These are phyloP conservation scores for Panicum virgatum DNA, from an alignment of 202 grass and related monocot species.

Conservation along the genomic window DNA sequence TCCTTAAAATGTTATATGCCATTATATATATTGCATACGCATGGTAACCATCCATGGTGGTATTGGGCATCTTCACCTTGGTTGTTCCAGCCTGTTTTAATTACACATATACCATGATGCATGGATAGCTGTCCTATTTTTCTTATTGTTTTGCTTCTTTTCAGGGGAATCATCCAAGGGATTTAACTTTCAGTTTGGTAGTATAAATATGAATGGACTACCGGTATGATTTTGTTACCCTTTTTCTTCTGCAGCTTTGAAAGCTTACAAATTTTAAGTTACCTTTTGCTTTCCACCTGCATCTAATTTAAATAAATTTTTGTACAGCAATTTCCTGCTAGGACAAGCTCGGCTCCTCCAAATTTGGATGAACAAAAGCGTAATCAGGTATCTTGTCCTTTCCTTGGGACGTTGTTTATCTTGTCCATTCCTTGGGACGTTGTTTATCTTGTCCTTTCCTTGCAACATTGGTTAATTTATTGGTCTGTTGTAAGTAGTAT, in stretches of 20 bases:
- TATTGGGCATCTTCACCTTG: not conserved
- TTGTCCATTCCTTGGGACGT: not conserved
- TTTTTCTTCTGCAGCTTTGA: conserved; percentile 25
- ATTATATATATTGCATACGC: not conserved
- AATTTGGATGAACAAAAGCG: conserved; percentile 94
- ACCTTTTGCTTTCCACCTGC: not conserved
- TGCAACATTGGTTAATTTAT: not conserved
- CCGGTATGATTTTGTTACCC: conserved; percentile 54
- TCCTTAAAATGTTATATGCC: not conserved
- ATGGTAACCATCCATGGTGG: not conserved
- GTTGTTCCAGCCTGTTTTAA: not conserved
- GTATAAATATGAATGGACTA: conserved; percentile 72
- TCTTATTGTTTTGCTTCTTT: conserved; percentile 39
- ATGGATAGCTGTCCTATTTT: conserved; percentile 22
- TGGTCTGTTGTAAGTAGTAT: not conserved
- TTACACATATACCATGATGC: not conserved
- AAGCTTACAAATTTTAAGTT: not conserved
- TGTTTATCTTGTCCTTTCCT: conserved; percentile 18
- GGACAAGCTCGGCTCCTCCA: conserved; percentile 97
- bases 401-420: not conserved
- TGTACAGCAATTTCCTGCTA: conserved; percentile 71
- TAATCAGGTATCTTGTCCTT: conserved; percentile 68
- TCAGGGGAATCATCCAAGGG: conserved; percentile 66
- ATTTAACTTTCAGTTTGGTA: conserved; percentile 85
- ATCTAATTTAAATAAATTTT: conserved; percentile 28